Base-by-base conservation (phyloP, 1,284 basidiomycete species). In the Tilletia horrida region DNA sequence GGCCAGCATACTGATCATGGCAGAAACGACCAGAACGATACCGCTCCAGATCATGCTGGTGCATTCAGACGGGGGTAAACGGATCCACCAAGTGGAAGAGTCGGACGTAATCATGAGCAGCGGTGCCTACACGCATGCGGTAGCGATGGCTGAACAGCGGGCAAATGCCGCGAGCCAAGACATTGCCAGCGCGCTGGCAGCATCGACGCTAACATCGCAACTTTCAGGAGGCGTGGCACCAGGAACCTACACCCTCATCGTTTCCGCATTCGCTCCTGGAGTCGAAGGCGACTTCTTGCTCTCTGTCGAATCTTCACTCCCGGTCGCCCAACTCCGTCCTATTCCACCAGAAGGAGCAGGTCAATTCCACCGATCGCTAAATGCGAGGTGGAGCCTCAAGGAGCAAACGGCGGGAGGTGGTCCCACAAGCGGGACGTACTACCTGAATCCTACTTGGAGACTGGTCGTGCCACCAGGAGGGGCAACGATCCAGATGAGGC, bases 261-360 rank as follows among this genome's bases (percentile, higher is more conserved):
- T 91, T 3, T 96, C 93, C 0, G 85, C 91, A 0, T 96, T 93
- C 77, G 89, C 91, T 71, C 88, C 91, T 0, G 85, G 85, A 6
- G 86, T 89, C 69, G 83, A 85, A 2, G 91, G 90, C 2, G 72
- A 85, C 16, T 95, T 88, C 81, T 84, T 84, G 0, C 81, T 96
- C 25, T 83, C 83, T 23, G 82, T 91, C 2, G 87, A 90, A 48
- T 52, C 65, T 59, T 85, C 88, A 0, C 77, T 83, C 23, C 85
- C 86, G 0, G 52, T 85, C 9, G 67, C 72, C 2, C 29, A n/a
- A 11, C 25, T 86, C 6, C 66, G 75, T 8, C 68, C 80, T 0
- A 82, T 86, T 7, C 83, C 85, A 0, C 88, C 88, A 66, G 93
- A 97, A 82, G 93, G 92, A 0, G 91, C 92, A 0, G 93, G 93